A percentile compares a stretch with the other conserved stretches of the same genome.
These are phyloP conservation scores for Asclepias syriaca DNA, from an alignment of 257 asterid species.

Conservation along the genomic window DNA sequence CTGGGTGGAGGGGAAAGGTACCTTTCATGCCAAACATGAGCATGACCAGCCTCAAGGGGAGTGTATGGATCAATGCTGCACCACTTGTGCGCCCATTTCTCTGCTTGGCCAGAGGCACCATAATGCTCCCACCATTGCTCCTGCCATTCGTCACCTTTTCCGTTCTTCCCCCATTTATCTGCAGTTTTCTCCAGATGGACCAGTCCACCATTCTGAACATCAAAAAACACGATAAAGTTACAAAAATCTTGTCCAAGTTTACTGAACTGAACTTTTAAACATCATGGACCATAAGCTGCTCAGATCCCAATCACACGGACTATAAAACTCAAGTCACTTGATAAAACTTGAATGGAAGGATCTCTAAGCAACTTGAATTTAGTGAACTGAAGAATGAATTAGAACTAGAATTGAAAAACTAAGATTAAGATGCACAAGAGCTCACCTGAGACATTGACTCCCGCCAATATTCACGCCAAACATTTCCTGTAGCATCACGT, in stretches of 20 bases:
- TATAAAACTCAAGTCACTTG: background rate
- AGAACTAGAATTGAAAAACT: background rate
- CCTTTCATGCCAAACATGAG: slow-evolving; percentile 99
- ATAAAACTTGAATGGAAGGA: background rate
- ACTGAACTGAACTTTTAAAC: background rate
- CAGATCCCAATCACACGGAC: background rate
- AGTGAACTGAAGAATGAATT: background rate
- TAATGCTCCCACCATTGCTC: slow-evolving; percentile 97
- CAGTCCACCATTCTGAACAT: slow-evolving; percentile 56
- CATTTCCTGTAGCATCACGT: slow-evolving; percentile 82
- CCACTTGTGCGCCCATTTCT: slow-evolving; percentile 98
- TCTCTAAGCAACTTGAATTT: background rate
- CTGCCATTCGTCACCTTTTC: slow-evolving; percentile 89
- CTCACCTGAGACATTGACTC: slow-evolving; percentile 84
- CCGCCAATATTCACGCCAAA: slow-evolving; percentile 93
- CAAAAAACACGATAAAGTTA: background rate
- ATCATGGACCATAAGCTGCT: background rate
- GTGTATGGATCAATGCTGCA: slow-evolving; percentile 83
- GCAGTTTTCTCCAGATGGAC: slow-evolving; percentile 86
- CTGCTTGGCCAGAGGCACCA: slow-evolving; percentile 67
- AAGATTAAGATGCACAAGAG: slow-evolving; percentile 2
- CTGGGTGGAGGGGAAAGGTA: background rate
- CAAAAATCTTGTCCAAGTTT: background rate
- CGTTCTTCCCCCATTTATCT: slow-evolving; percentile 95
- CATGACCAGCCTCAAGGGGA: slow-evolving; percentile 84